A percentile compares a stretch with the other conserved stretches of the same genome.
phyloP scores from a whole-genome alignment of 768 basidiomycete species.

The Candolleomyces efflorescens region DNA sequence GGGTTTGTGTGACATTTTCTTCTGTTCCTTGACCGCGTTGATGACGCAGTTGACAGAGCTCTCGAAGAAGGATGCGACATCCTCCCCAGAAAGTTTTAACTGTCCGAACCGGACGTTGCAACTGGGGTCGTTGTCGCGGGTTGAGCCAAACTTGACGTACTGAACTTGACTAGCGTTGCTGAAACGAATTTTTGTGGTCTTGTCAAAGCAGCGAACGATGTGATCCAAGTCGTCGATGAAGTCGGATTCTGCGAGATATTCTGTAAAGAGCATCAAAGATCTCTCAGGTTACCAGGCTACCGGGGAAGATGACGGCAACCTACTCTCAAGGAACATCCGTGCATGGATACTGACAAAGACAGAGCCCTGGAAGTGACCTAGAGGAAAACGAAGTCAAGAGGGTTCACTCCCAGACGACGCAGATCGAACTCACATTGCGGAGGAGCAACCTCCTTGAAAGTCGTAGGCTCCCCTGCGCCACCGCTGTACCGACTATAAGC shows the following conservation, averaged over 20 bases:
- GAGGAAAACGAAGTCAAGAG: background rate
- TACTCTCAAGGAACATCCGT: slow-evolving; percentile 32
- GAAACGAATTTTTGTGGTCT: slow-evolving; percentile 45
- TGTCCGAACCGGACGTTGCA: slow-evolving; percentile 45
- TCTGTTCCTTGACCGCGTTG: slow-evolving; percentile 18
- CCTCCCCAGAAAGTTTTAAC: slow-evolving; percentile 34
- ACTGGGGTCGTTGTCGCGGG: slow-evolving; percentile 34
- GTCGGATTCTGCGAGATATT: slow-evolving; percentile 34
- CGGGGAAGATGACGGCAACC: slow-evolving; percentile 1
- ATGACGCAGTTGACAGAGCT: slow-evolving; percentile 20
- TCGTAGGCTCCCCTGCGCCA: slow-evolving; percentile 14
- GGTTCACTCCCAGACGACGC: background rate
- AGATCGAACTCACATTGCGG: slow-evolving; percentile 30
- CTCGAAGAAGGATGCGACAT: slow-evolving; percentile 18
- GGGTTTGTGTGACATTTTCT: slow-evolving; percentile 14
- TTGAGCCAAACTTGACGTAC: slow-evolving; percentile 47
- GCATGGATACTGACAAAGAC: slow-evolving; percentile 47
- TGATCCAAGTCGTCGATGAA: slow-evolving; percentile 40
- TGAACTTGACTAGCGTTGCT: slow-evolving; percentile 32
- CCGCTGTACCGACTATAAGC: slow-evolving; percentile 37
- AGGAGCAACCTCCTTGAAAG: slow-evolving; percentile 45
- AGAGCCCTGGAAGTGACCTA: slow-evolving; percentile 49
- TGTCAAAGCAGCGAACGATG: slow-evolving; percentile 42
- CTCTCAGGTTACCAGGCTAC: background rate
- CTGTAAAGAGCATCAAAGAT: slow-evolving; percentile 19